Percentiles rank a stretch among this genome's conserved stretches.
Evolutionary conservation across 1,284 basidiomycete species (phyloP).

Genomic region (Naganishia albida): DNA sequence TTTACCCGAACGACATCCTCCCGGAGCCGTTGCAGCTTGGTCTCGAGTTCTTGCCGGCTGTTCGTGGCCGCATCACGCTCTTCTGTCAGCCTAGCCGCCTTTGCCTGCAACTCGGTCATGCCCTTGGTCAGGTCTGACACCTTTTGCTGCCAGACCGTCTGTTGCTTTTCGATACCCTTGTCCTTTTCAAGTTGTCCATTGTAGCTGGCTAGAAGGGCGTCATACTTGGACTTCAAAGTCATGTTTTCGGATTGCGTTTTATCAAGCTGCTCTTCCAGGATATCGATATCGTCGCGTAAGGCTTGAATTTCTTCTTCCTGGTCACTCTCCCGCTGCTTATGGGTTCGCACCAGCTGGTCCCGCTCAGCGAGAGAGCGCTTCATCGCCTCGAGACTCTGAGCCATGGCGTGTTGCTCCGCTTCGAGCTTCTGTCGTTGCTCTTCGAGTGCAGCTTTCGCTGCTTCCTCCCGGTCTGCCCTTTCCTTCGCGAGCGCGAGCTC

Average conservation of each 20-base stretch:
- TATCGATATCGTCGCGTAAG: constrained; percentile 79
- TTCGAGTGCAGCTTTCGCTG: constrained; percentile 75
- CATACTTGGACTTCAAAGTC: constrained; percentile 74
- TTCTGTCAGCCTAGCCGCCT: constrained; percentile 61
- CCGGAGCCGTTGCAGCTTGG: constrained; percentile 70
- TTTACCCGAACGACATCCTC: constrained; percentile 75
- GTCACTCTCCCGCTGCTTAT: constrained; percentile 79
- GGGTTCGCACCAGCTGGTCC: constrained; percentile 78
- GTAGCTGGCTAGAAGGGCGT: constrained; percentile 62
- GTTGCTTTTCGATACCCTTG: constrained; percentile 41
- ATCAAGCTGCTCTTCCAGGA: constrained; percentile 82
- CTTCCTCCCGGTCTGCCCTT: constrained; percentile 77
- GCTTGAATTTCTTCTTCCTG: constrained; percentile 81
- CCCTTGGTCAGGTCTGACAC: constrained; percentile 23
- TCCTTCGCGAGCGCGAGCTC: constrained; percentile 82
- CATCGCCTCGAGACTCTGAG: constrained; percentile 79
- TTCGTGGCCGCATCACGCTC: constrained; percentile 63
- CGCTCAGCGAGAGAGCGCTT: constrained; percentile 78
- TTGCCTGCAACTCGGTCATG: constrained; percentile 37
- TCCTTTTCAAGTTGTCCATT: constrained; percentile 32
- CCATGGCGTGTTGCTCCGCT: constrained; percentile 76
- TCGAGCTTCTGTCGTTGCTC: constrained; percentile 75
- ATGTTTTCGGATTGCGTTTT: constrained; percentile 73
- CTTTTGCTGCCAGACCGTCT: constrained; percentile 42
- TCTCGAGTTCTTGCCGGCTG: constrained; percentile 71